Evolutionary conservation across 352 stramenopile species (phyloP), one percentile per base, ranked within the genome.

Genomic region (Halophytophthora polymorphica): DNA sequence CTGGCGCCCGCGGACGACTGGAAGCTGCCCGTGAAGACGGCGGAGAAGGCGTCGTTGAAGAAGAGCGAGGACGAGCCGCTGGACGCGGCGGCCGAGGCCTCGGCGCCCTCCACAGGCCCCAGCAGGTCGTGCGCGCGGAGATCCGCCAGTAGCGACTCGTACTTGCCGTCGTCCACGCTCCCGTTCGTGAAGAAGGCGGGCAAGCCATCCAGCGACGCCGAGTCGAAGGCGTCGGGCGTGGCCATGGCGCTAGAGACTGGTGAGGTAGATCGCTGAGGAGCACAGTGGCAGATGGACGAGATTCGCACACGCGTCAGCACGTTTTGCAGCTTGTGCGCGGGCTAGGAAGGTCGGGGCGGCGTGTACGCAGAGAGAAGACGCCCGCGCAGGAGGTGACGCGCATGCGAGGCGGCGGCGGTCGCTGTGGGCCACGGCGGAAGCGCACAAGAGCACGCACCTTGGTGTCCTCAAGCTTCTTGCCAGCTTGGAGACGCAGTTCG

Each of bases 41-140:
- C 81, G 12, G 83, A 90, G 53, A 94, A 90, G 17, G 80, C 76
- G 52, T 94, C 77, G 43, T 94, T 90, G 57, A 92, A 90, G 51
- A 94, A 90, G 23, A 94, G 67, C 47, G 82, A 82, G 49, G 71
- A 87, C 19, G 70, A 73, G n/a, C 64, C 61, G n/a, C 55, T 29
- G 34, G 43, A 39, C 19, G 61, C 53, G n/a, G 21, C 47, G 25
- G 57, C 28, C 12, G 61, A 49, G 8, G 49, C 8, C 25, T 31
- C 42, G 52, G 45, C 56, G 45, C 37, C 73, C 50, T 90, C 80
- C 19, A 86, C 64, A 10, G 83, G 82, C 1, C 82, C 84, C 23
- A 94, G 51, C 8, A 94, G 69, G 66, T 94, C 84, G 49, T 94
- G 84, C 15, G 84, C 84, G 18, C 82, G 77, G 34, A 94, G 68